These are phyloP conservation scores for Fonsecaea pugnacius DNA, from an alignment of 2,329 filamentous ascomycete genomes.

Conservation along the genomic window DNA sequence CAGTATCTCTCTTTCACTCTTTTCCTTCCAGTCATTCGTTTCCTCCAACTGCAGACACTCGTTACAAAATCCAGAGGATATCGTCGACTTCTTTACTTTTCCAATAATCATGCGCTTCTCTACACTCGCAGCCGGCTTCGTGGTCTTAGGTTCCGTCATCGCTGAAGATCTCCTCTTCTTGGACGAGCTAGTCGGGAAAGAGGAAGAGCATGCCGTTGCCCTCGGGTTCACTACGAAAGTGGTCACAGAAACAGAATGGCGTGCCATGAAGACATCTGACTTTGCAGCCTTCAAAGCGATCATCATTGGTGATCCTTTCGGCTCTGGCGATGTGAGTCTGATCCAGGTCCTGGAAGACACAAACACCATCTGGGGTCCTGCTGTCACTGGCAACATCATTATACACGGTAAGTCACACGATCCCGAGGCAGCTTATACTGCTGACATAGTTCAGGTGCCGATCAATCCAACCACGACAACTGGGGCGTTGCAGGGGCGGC, in stretches of 20 bases:
- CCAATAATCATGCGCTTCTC: conserved; percentile 3
- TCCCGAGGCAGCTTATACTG: neutral
- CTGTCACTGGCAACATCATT: conserved; percentile 11
- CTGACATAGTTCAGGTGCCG: conserved; percentile 8
- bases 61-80: neutral
- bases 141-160: neutral
- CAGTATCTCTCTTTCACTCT: neutral
- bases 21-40: conserved; percentile 4
- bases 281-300: conserved; percentile 8
- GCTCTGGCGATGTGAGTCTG: neutral
- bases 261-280: conserved; percentile 40
- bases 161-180: conserved; percentile 9
- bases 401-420: neutral
- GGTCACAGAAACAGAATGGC: conserved; percentile 42
- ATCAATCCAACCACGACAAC: conserved; percentile 6
- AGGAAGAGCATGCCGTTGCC: conserved; percentile 1
- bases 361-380: conserved; percentile 13
- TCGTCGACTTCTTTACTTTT: neutral
- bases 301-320: conserved; percentile 5
- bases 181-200: neutral
- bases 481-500: neutral
- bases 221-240: conserved; percentile 24
- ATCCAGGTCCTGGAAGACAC: conserved; percentile 8
- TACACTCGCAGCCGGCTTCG: neutral
- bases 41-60: too few relatives aligned